phyloP scores from a whole-genome alignment of 768 basidiomycete species.

The Pleurotus citrinopileatus region DNA sequence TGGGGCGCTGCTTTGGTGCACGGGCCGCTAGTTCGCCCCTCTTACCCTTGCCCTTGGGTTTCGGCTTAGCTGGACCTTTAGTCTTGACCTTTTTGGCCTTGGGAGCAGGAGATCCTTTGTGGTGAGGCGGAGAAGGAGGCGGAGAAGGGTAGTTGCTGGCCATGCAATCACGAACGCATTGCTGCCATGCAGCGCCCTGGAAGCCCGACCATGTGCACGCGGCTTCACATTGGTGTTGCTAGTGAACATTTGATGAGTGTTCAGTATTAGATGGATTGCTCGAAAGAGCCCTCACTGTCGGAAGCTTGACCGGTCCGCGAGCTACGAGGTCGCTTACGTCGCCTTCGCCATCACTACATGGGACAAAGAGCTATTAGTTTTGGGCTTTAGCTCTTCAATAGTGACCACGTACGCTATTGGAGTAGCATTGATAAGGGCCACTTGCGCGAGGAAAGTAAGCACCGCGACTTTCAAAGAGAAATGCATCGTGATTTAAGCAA shows the following conservation, averaged over 20 bases:
- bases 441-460: neutral
- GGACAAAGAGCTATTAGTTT: neutral
- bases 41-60: neutral
- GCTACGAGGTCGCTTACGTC: neutral
- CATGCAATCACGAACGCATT: constrained; percentile 3
- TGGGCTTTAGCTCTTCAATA: neutral
- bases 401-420: neutral
- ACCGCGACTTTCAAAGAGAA: neutral
- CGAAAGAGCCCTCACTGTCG: neutral
- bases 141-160: neutral
- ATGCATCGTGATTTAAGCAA: neutral
- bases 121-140: neutral
- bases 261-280: neutral
- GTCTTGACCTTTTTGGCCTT: neutral
- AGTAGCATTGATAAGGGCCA: neutral
- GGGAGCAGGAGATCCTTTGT: too few relatives aligned
- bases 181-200: constrained; percentile 2
- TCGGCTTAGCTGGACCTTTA: neutral
- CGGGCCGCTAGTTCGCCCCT: neutral
- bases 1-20: neutral
- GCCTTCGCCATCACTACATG: neutral
- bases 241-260: neutral
- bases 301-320: neutral
- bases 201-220: neutral
- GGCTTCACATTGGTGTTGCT: constrained; percentile 1